phyloP scores from a whole-genome alignment of 192 early-diverging fungal genomes.

The Backusella westeae region DNA sequence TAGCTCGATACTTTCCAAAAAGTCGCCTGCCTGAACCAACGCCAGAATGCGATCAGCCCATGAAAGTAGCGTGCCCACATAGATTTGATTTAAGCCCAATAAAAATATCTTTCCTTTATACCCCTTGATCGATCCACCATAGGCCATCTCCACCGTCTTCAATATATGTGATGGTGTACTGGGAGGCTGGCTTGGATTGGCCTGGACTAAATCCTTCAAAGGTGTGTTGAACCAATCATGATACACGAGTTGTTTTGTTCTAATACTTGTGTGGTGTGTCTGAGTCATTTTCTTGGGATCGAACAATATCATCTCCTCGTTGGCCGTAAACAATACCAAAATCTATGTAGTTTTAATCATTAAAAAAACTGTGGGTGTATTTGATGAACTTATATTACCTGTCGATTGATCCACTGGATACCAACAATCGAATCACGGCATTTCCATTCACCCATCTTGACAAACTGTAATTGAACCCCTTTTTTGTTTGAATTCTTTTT shows the following conservation, averaged over 20 bases:
- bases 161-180: background rate
- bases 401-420: conserved; percentile 57
- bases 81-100: conserved; percentile 54
- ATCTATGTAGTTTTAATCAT: conserved; percentile 32
- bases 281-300: conserved; percentile 52
- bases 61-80: conserved; percentile 51
- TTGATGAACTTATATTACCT: conserved; percentile 31
- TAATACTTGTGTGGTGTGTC: conserved; percentile 46
- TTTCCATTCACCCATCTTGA: conserved; percentile 51
- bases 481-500: conserved; percentile 15
- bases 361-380: background rate
- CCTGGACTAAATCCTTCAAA: conserved; percentile 41
- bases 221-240: conserved; percentile 49
- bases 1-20: conserved; percentile 54
- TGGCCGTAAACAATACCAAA: conserved; percentile 52
- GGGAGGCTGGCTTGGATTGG: background rate
- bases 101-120: conserved; percentile 59
- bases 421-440: conserved; percentile 54
- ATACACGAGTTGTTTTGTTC: conserved; percentile 51
- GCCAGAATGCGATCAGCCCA: conserved; percentile 60
- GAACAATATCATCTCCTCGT: conserved; percentile 57
- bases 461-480: conserved; percentile 41
- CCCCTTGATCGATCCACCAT: conserved; percentile 50
- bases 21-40: conserved; percentile 53
- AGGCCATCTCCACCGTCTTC: conserved; percentile 44